Conservation (phyloP, 306 rosid species). For the Lathyrus tuberosus region DNA sequence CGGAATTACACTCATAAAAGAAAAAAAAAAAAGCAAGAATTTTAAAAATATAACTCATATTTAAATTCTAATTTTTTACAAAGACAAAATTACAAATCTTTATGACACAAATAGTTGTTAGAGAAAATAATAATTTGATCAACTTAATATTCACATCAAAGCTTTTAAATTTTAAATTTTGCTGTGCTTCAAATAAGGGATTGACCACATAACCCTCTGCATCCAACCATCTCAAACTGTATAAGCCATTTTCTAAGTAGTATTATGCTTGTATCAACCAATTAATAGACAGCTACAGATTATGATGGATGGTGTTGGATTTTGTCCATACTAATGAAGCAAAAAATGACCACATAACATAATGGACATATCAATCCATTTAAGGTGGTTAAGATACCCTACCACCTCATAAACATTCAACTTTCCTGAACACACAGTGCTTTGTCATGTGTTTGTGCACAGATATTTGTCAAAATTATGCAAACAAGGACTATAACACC, state of each 20-base stretch:
- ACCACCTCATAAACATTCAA: conserved; percentile 40
- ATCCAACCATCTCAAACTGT: too few species aligned
- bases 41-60: too few species aligned
- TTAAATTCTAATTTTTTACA: too few species aligned
- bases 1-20: too few species aligned
- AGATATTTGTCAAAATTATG: background rate
- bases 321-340: conserved; percentile 68
- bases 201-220: too few species aligned
- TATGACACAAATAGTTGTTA: too few species aligned
- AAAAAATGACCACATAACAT: conserved; percentile 38
- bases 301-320: conserved; percentile 66
- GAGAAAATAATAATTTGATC: too few species aligned
- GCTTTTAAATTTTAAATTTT: too few species aligned
- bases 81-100: too few species aligned
- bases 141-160: too few species aligned
- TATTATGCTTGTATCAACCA: conserved; percentile 22
- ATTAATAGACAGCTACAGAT: conserved; percentile 50
- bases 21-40: too few species aligned
- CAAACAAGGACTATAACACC: background rate
- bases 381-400: conserved; percentile 52
- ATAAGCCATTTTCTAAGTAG: conserved; percentile 1
- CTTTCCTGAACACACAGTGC: background rate
- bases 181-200: too few species aligned
- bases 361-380: conserved; percentile 29
- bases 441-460: conserved; percentile 1